These are phyloP conservation scores for Trichoderma lentiforme DNA, from an alignment of 2,329 filamentous ascomycete species.

Conservation along the genomic window DNA sequence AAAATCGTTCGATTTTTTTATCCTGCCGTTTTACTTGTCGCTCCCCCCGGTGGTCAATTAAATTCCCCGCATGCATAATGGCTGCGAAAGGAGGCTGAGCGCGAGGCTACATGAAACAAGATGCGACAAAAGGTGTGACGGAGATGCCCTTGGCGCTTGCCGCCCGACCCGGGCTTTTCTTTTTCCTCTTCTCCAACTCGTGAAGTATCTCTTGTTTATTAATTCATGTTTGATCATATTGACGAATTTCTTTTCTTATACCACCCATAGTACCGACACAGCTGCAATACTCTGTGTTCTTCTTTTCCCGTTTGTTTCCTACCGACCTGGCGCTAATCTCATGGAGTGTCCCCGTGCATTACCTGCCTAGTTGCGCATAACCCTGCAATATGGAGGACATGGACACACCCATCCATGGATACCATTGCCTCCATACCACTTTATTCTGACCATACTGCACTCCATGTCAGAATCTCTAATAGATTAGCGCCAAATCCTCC, in stretches of 20 bases:
- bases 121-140: conserved; percentile 17
- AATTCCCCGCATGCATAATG: neutral
- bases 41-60: neutral
- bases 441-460: neutral
- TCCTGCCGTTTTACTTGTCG: conserved; percentile 6
- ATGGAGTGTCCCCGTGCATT: conserved; percentile 4
- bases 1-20: conserved; percentile 22
- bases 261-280: too few relatives aligned
- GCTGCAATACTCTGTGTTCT: neutral
- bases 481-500: neutral
- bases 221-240: neutral
- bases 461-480: neutral
- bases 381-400: neutral
- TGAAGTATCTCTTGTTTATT: neutral
- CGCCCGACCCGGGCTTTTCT: neutral
- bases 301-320: neutral
- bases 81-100: neutral
- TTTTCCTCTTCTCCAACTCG: neutral
- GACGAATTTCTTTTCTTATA: neutral
- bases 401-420: neutral
- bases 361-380: neutral
- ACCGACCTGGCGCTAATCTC: neutral
- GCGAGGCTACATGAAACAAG: conserved; percentile 15
- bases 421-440: neutral
- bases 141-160: conserved; percentile 11